phyloP scores from a whole-genome alignment of 805 yeast genomes.

The Phaffomyces antillensis region DNA sequence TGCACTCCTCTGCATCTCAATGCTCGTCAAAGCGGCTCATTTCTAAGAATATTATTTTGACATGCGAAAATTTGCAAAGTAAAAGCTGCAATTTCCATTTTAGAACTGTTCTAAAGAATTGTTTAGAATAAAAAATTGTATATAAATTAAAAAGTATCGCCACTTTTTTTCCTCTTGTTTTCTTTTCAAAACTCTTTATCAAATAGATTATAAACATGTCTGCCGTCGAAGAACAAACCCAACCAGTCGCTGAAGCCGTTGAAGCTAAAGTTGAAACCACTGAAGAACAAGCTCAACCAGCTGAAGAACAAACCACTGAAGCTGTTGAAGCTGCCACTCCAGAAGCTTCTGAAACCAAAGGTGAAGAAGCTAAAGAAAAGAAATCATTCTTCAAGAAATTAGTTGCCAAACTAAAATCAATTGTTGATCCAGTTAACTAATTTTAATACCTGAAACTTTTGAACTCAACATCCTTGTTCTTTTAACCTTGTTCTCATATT shows the following conservation, averaged over 20 bases:
- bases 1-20: no score
- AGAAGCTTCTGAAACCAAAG: conserved; percentile 7
- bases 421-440: conserved; percentile 10
- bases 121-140: background rate
- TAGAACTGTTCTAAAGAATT: background rate
- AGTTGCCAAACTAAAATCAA: conserved; percentile 17
- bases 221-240: conserved; percentile 12
- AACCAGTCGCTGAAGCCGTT: background rate
- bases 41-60: no score
- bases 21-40: no score
- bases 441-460: background rate
- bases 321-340: conserved; percentile 4
- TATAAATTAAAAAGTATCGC: background rate
- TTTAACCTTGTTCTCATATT: no score
- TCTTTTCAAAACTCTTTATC: background rate
- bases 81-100: background rate
- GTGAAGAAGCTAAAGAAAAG: conserved; percentile 18
- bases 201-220: conserved; percentile 1
- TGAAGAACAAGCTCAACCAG: conserved; percentile 3
- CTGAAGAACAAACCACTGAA: conserved; percentile 1
- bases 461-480: background rate
- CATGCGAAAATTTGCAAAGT: no score
- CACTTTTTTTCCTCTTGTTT: background rate
- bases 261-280: background rate
- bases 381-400: conserved; percentile 19